Percentiles rank a stretch among this genome's conserved stretches.
phyloP scores from a whole-genome alignment of 176 grass and related monocot genomes.

The sorghum (Sorghum bicolor) region Sorghum_bicolor_NCBIv3 NC_012874.2:35003501-35004000 shows the following conservation, averaged over 20 bases:
- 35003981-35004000: slow-evolving; percentile 54
- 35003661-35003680: slow-evolving; percentile 13
- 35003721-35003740: slow-evolving; percentile 26
- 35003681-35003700: slow-evolving; percentile 8
- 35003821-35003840: background rate
- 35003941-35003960: slow-evolving; percentile 34
- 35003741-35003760: slow-evolving; percentile 42
- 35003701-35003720: slow-evolving; percentile 33
- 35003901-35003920: slow-evolving; percentile 65
- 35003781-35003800: background rate
- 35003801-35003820: background rate
- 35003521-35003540: background rate
- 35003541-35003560: background rate
- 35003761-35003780: slow-evolving; percentile 44
- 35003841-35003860: slow-evolving; percentile 53
- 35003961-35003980: slow-evolving; percentile 74
- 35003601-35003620: slow-evolving; percentile 17
- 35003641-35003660: slow-evolving; percentile 15
- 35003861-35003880: slow-evolving; percentile 54
- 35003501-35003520: background rate
- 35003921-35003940: slow-evolving; percentile 56
- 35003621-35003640: background rate
- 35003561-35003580: background rate
- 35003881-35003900: slow-evolving; percentile 70
- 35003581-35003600: background rate